Evolutionary conservation across 306 rosid species (phyloP).

Genomic region (Cicer yamashitae): DNA sequence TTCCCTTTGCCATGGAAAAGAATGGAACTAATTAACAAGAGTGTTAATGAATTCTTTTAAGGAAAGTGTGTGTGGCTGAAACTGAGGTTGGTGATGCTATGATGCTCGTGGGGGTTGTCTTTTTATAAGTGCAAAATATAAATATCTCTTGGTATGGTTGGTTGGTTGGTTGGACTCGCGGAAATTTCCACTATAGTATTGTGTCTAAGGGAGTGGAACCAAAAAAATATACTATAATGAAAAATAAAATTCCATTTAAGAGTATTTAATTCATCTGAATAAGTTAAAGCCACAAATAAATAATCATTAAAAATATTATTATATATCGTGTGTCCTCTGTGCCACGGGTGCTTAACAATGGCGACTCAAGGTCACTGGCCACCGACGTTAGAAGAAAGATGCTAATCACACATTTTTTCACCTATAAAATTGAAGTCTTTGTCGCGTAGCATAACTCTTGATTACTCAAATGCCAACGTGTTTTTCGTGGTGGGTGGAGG

Average conservation of each 20-base stretch:
- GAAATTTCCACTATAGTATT: neutral
- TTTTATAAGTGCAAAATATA: slow-evolving; percentile 35
- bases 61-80: neutral
- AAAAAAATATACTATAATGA: neutral
- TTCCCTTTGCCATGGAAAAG: slow-evolving; percentile 53
- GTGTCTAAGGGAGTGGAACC: slow-evolving; percentile 13
- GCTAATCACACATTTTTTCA: neutral
- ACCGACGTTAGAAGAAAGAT: slow-evolving; percentile 27
- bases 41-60: neutral
- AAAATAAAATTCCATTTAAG: neutral
- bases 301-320: neutral
- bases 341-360: slow-evolving; percentile 12
- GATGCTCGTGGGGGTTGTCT: slow-evolving; percentile 8
- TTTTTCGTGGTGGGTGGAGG: slow-evolving; percentile 29
- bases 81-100: slow-evolving; percentile 1
- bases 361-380: neutral
- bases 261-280: slow-evolving; percentile 9
- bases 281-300: slow-evolving; percentile 14
- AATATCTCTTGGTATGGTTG: neutral
- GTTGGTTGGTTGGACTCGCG: neutral
- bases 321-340: neutral
- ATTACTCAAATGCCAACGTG: slow-evolving; percentile 22
- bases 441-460: neutral
- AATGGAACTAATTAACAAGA: neutral
- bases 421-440: slow-evolving; percentile 15